phyloP scores from a whole-genome alignment of 169 alveolate genomes.

The Plasmodium coatneyi region DNA sequence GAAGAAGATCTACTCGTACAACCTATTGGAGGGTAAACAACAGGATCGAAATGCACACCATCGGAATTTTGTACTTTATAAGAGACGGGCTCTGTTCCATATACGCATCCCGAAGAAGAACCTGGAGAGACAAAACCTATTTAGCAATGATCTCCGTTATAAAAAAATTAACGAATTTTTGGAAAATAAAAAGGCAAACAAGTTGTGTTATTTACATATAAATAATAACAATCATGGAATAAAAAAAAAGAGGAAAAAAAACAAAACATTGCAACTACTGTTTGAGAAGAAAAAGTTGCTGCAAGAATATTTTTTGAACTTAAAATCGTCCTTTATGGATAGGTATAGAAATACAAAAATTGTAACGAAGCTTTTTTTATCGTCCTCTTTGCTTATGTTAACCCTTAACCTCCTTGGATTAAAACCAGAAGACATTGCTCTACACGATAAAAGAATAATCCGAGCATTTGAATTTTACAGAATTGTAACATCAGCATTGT shows the following conservation, averaged over 20 bases:
- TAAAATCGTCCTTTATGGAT: slow-evolving; percentile 43
- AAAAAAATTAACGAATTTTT: slow-evolving; percentile 21
- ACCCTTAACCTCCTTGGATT: slow-evolving; percentile 41
- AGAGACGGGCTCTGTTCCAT: slow-evolving; percentile 25
- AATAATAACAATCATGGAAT: slow-evolving; percentile 14
- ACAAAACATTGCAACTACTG: slow-evolving; percentile 12
- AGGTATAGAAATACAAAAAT: slow-evolving; percentile 35
- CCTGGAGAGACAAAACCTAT: background rate
- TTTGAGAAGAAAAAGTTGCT: slow-evolving; percentile 11
- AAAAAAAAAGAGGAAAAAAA: slow-evolving; percentile 17
- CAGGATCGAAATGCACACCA: background rate
- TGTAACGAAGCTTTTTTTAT: slow-evolving; percentile 48
- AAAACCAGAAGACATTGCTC: slow-evolving; percentile 72
- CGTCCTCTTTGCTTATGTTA: slow-evolving; percentile 29
- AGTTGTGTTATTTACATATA: slow-evolving; percentile 50
- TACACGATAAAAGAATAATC: slow-evolving; percentile 61
- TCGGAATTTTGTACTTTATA: slow-evolving; percentile 14
- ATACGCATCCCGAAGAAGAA: slow-evolving; percentile 42
- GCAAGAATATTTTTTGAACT: slow-evolving; percentile 16
- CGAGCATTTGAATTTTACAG: slow-evolving; percentile 71
- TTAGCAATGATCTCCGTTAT: slow-evolving; percentile 22
- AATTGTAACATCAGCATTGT: slow-evolving; percentile 67
- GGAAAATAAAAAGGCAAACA: slow-evolving; percentile 39
- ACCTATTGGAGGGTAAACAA: background rate
- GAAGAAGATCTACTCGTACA: slow-evolving; percentile 1